Evolutionary conservation across 2,329 filamentous ascomycete genomes (phyloP), one percentile per base, ranked within the genome.

Genomic region (Tricladium varicosporioides): DNA sequence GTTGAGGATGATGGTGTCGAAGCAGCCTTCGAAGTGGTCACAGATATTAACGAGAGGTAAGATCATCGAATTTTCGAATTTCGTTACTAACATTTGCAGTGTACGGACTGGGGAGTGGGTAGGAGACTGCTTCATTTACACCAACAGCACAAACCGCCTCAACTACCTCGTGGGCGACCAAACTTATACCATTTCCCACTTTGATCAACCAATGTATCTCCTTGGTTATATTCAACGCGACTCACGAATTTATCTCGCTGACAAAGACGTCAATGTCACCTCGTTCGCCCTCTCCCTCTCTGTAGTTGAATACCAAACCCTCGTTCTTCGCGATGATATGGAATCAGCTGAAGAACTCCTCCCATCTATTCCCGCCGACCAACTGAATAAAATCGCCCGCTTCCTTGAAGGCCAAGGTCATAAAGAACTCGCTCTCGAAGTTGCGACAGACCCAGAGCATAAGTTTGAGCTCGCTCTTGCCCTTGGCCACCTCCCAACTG

Each of bases 151-250:
- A 9, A 97, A 97, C 80, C 89, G 94, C 60, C 80, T 99, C 59
- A 97, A 97, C 79, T 97, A 97, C 77, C 85, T 99, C 18, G 93
- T 99, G 13, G 94, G 94, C 63, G 94, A 97, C 75, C 92, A 97
- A 76, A 96, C 92, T 13, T 97, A 97, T 80, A 97, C 93, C 2
- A 89, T 99, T 63, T 94, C 92, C 11, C 93, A 97, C 76, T 97
- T 97, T 69, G 94, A 99, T 74, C 88, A 92, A 71, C 85, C 92
- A 22, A 92, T 95, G 86, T 99, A 97, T 74, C 83, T 96, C 22
- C 82, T 99, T 27, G 93, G 94, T 49, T 99, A 99, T 74, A 90
- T 99, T 49, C 91, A 94, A 66, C 85, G 94, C 62, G 94, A 99
- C 73, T 93, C 91, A n/a, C 83, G 91, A 62, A 90, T 97, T 65